Conservation (phyloP, 2,329 filamentous ascomycete species). For the Beauveria sp. region DNA sequence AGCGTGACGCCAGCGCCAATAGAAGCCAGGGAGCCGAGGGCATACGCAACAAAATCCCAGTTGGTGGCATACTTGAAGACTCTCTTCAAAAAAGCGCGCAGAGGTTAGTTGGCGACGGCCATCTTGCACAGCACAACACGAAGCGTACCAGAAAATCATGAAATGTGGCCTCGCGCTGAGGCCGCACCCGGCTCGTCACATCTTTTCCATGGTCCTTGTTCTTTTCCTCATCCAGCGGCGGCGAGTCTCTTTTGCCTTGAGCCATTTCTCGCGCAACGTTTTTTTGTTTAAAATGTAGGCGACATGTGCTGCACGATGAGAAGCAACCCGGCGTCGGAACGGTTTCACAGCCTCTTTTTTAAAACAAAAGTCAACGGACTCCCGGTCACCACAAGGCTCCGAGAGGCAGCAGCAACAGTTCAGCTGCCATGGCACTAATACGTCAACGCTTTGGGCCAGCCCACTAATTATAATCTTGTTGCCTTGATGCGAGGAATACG, state of each 20-base stretch:
- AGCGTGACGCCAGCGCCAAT: constrained; percentile 47
- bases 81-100: constrained; percentile 23
- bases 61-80: constrained; percentile 47
- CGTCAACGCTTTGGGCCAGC: background rate
- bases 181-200: constrained; percentile 14
- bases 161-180: constrained; percentile 34
- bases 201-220: constrained; percentile 16
- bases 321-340: background rate
- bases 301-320: background rate
- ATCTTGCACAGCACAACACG: constrained; percentile 10
- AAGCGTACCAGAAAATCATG: constrained; percentile 30
- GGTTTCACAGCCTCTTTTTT: background rate
- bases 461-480: background rate
- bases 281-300: background rate
- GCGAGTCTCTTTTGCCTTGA: background rate
- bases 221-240: background rate
- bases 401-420: background rate
- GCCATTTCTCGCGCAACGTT: background rate
- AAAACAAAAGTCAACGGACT: background rate
- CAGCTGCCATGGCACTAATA: constrained; percentile 16
- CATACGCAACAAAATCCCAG: constrained; percentile 43
- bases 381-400: background rate
- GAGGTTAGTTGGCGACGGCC: background rate
- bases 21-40: constrained; percentile 38
- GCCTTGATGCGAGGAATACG: background rate